A percentile compares a stretch with the other conserved stretches of the same genome.
These are phyloP conservation scores for Usnea hakonensis DNA, from an alignment of 495 filamentous ascomycete species.

Conservation along the genomic window DNA sequence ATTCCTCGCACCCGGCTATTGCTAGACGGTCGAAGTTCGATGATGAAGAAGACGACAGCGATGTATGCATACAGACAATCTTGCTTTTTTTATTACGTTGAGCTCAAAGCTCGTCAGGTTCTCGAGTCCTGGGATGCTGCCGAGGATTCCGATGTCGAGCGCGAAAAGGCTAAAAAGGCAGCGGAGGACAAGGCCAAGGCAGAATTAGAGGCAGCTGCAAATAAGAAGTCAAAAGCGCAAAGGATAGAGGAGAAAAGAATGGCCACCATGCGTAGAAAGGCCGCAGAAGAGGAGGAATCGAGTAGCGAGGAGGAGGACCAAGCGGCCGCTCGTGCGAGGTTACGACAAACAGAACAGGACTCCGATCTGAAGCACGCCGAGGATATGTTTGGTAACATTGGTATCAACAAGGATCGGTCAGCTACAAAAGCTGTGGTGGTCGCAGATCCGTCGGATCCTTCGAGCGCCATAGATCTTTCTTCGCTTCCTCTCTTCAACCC, in stretches of 20 bases:
- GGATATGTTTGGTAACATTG: conserved; percentile 79
- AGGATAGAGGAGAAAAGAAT: conserved; percentile 72
- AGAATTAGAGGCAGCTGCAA: conserved; percentile 81
- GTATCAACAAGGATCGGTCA: conserved; percentile 60
- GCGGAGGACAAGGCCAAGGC: conserved; percentile 83
- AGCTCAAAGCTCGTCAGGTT: conserved; percentile 46
- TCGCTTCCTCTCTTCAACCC: conserved; percentile 82
- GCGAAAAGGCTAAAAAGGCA: conserved; percentile 83
- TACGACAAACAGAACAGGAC: conserved; percentile 74
- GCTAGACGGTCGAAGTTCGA: conserved; percentile 70
- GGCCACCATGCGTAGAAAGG: conserved; percentile 36
- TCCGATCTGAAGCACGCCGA: conserved; percentile 84
- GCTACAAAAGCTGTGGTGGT: conserved; percentile 57
- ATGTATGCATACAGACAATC: conserved; percentile 48
- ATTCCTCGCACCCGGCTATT: conserved; percentile 54
- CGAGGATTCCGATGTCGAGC: conserved; percentile 94
- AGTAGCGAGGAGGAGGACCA: conserved; percentile 65
- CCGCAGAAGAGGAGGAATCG: conserved; percentile 47
- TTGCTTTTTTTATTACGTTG: conserved; percentile 12
- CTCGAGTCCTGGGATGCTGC: conserved; percentile 96
- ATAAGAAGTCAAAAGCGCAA: conserved; percentile 83
- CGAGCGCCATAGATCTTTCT: conserved; percentile 69
- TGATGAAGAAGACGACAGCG: conserved; percentile 85
- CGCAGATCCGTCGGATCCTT: conserved; percentile 61
- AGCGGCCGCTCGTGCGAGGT: conserved; percentile 58